Evolutionary conservation across 1,284 basidiomycete genomes (phyloP), one percentile per base, ranked within the genome.

Genomic region (Moesziomyces sp.): DNA sequence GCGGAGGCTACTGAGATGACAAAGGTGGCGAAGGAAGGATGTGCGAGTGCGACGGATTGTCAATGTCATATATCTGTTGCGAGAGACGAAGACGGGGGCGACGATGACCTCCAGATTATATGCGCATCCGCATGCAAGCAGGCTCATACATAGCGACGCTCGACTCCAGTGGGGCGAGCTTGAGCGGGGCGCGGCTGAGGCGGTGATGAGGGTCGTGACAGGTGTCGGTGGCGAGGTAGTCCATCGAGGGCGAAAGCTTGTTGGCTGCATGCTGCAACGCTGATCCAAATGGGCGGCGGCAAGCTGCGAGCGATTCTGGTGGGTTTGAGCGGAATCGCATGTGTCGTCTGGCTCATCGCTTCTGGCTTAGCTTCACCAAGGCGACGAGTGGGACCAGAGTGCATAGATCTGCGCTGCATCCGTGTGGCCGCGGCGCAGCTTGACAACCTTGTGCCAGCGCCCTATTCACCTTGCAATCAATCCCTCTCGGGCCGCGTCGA

Each of bases 1-100:
- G 24, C 34, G 44, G 52, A 40, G 38, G 35, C 21, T 23, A 8
- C 26, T 34, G 46, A 24, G 42, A 21, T 45, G 13, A n/a, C 18
- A 26, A 14, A 18, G 23, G 21, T 16, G 18, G 21, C 42, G 23
- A 48, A 21, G 35, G 11, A 24, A 40, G 16, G 28, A 26, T n/a
- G 11, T 34, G 30, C 30, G 1, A 34, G 30, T 34, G 30, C 30
- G 30, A 24, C 18, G 35, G 19, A 26, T 8, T 28, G 19, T 14
- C 14, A n/a, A 42, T 19, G 21, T 38, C 23, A 45, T 46, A 38
- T 46, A 53, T 38, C 44, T 48, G 43, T 44, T 18, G 16, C 23
- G 30, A 24, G n/a, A 42, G n/a, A 3, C n/a, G 42, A 35, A 9
- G 43, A 45, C 23, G 56, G 28, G 10, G 34, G 19, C 14, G 18